Percentiles rank a stretch among this genome's conserved stretches.
phyloP scores from a whole-genome alignment of 352 stramenopile species.

The Phytophthora podocarpi region DNA sequence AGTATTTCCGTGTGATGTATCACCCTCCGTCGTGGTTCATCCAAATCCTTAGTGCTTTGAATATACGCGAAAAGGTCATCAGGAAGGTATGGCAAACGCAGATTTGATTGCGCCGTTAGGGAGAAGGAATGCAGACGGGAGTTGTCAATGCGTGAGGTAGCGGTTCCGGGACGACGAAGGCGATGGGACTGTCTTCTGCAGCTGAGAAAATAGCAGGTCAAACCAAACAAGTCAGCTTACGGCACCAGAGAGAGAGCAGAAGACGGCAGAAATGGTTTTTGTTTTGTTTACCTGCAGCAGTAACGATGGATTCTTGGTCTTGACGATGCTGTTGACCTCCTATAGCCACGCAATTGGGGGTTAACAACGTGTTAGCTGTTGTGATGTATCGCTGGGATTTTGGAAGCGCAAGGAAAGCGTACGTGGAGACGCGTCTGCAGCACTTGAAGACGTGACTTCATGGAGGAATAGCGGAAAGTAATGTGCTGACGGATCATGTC shows the following conservation, averaged over 20 bases:
- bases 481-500: slow-evolving; percentile 93
- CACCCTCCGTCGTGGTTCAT: too few relatives aligned
- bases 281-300: slow-evolving; percentile 83
- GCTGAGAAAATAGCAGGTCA: slow-evolving; percentile 28
- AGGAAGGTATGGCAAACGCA: slow-evolving; percentile 13
- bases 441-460: slow-evolving; percentile 92
- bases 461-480: slow-evolving; percentile 93
- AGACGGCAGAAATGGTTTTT: neutral
- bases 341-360: slow-evolving; percentile 17
- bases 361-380: slow-evolving; percentile 16
- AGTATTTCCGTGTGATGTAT: too few relatives aligned
- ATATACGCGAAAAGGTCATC: slow-evolving; percentile 22
- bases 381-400: neutral
- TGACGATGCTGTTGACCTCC: slow-evolving; percentile 95
- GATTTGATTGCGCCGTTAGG: slow-evolving; percentile 19
- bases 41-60: too few relatives aligned
- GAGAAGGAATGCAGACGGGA: neutral
- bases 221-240: slow-evolving; percentile 16
- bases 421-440: slow-evolving; percentile 92
- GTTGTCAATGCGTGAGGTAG: slow-evolving; percentile 66
- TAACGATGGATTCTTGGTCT: slow-evolving; percentile 94
- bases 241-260: neutral
- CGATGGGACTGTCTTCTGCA: slow-evolving; percentile 64
- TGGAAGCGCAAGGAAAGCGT: slow-evolving; percentile 5
- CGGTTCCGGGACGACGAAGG: slow-evolving; percentile 51